Base-by-base conservation (phyloP, 352 stramenopile genomes). In the Phytophthora megakarya region DNA sequence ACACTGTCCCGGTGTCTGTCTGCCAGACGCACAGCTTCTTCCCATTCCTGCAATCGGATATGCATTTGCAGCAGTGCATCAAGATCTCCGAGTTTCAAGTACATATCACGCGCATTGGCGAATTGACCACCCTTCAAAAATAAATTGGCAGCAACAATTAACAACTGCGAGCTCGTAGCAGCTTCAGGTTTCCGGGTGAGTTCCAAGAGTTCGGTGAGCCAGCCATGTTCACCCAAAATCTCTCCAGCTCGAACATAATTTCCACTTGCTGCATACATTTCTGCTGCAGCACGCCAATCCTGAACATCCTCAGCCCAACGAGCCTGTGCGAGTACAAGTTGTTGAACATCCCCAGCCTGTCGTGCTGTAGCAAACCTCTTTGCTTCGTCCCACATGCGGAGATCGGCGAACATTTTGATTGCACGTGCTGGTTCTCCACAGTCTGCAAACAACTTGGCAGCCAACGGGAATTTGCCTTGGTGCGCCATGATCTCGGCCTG, bases 311-410 rank as follows among this genome's bases (percentile, higher is more conserved):
- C 86, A 21, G 92, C 88, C 92, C 92, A 98, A 59, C 95, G 87
- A 25, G 94, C 96, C 67, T 98, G 94, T 32, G 93, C 86, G 23
- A 85, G 63, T 1, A 95, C 84, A 11, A 98, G 78, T 43, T 98
- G 83, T 48, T 94, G 80, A 42, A 95, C 87, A 64, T 98, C 89
- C 28, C 95, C 70, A 39, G 82, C 80, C 40, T 88, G 89, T 38
- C 73, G 85, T 58, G 89, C 84, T 11, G 75, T 80, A 3, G 93
- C 92, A 42, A 97, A 97, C 19, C 81, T 82, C 73, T 98, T 98
- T 28, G 95, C 96, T 53, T 98, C 87, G 28, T 98, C 93, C 93
- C 94, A 98, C 75, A 96, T 85, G 8, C 94, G 76, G 18, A 98
- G 58, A 54, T 98, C 91, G 0, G 88, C 81, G 69, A 97, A 98